Evolutionary conservation across 345 rosid genomes (phyloP).

Genomic region (Raphanus raphanistrum): DNA sequence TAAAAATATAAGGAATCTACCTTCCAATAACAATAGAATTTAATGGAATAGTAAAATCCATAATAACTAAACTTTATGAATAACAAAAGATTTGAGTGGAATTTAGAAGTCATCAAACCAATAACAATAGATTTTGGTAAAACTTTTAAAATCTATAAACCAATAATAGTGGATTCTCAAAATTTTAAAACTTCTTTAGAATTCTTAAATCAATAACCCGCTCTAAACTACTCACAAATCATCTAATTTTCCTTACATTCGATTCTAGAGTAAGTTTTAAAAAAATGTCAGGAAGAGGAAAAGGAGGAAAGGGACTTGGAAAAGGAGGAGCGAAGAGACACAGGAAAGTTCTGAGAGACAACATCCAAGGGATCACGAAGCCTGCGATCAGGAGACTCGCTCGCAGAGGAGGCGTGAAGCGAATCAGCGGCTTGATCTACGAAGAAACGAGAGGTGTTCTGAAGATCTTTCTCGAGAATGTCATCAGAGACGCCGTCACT

Average conservation of each 20-base stretch:
- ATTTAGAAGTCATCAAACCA: too few relatives aligned
- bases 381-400: constrained; percentile 44
- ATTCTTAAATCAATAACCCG: too few relatives aligned
- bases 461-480: constrained; percentile 48
- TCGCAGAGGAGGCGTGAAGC: constrained; percentile 46
- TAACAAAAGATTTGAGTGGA: too few relatives aligned
- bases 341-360: constrained; percentile 43
- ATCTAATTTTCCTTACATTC: neutral
- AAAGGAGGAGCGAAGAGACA: constrained; percentile 51
- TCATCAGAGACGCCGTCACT: constrained; percentile 46
- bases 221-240: too few relatives aligned
- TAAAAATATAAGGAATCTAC: too few relatives aligned
- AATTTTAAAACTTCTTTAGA: too few relatives aligned
- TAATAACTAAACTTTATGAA: too few relatives aligned
- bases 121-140: too few relatives aligned
- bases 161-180: too few relatives aligned
- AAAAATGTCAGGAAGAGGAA: constrained; percentile 49
- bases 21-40: too few relatives aligned
- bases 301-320: constrained; percentile 48
- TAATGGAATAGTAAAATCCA: too few relatives aligned
- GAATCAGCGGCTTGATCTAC: constrained; percentile 44
- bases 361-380: constrained; percentile 47
- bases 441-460: constrained; percentile 46
- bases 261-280: neutral
- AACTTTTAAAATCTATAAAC: too few relatives aligned